Base-by-base conservation (phyloP, 2,329 filamentous ascomycete genomes). In the Botrytis tulipae region DNA sequence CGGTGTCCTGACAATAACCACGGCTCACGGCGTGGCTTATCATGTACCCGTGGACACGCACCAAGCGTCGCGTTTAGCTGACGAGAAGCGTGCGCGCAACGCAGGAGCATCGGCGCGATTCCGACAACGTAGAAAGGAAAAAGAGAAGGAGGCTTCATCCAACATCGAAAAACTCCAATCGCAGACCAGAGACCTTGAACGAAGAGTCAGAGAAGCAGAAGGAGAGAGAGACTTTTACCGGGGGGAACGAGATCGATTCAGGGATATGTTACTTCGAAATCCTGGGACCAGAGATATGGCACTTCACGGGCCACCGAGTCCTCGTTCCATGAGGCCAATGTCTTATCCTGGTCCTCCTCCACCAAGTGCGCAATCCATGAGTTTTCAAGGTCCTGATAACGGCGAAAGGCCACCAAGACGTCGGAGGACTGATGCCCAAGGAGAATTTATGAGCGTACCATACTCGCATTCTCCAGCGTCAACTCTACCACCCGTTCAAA, bases 61-160 rank as follows among this genome's bases (percentile, higher is more conserved):
- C 77, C 92, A 93, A 78, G 94, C 92, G 20, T 97, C 94, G 20
- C 91, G 91, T 77, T 90, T 93, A 78, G 92, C 93, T 57, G 93
- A 96, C 79, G 93, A 97, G 82, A 97, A 96, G 83, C 87, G 94
- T 73, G 91, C 92, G 81, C 89, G 93, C 70, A 97, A 97, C 79
- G 94, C 94, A 59, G 92, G 92, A 66, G 94, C 94, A 9, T 97
- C 93, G 73, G 93, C 93, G 66, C 88, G 94, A 74, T 96, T 97
- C 77, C 88, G 94, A 72, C 89, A 91, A 79, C 88, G 94, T 74
- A 90, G 94, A 80, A 97, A 97, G 83, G 93, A 94, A 79, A 91
- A 92, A 81, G 93, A 95, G 81, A 89, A 88, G 78, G 91, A 94
- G 81, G 91, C 91, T 73, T 88, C 89, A 25, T 86, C 87, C 72